Conservation (phyloP, 495 filamentous ascomycete genomes). For the Daldinia loculata region DNA sequence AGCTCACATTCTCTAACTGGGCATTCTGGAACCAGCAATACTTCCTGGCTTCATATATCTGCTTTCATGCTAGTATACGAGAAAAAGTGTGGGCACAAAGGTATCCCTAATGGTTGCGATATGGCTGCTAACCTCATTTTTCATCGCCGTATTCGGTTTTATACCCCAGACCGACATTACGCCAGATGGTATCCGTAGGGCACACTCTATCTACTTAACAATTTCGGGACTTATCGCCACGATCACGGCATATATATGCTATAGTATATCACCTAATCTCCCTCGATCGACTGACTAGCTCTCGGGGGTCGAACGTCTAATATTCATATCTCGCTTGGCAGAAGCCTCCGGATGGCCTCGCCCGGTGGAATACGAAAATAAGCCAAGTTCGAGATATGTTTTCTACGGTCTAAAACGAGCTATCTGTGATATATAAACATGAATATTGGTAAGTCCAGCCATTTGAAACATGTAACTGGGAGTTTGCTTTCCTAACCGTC, state of each 20-base stretch:
- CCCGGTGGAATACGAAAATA: conserved; percentile 5
- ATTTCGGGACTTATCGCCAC: not conserved
- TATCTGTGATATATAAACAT: conserved; percentile 2
- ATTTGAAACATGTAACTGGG: not conserved
- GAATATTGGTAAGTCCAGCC: conserved; percentile 3
- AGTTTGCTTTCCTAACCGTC: not conserved
- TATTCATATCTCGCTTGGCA: conserved; percentile 2
- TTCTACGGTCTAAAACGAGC: not conserved
- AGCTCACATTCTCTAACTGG: not conserved
- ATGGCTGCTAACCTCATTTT: not conserved
- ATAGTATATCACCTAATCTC: not conserved
- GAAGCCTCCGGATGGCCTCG: conserved; percentile 4
- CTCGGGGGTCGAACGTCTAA: not conserved
- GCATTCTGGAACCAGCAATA: conserved; percentile 13
- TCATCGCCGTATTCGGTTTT: not conserved
- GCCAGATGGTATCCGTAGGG: not conserved
- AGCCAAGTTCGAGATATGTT: not conserved
- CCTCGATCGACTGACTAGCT: conserved; percentile 18
- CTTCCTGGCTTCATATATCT: conserved; percentile 16
- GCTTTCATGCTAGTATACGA: conserved; percentile 22
- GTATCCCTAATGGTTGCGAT: not conserved
- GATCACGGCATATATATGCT: not conserved
- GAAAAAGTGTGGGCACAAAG: not conserved
- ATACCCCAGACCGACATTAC: not conserved
- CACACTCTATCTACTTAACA: not conserved